These are phyloP conservation scores for Candida nanaspora DNA, from an alignment of 805 yeast genomes.

Conservation along the genomic window DNA sequence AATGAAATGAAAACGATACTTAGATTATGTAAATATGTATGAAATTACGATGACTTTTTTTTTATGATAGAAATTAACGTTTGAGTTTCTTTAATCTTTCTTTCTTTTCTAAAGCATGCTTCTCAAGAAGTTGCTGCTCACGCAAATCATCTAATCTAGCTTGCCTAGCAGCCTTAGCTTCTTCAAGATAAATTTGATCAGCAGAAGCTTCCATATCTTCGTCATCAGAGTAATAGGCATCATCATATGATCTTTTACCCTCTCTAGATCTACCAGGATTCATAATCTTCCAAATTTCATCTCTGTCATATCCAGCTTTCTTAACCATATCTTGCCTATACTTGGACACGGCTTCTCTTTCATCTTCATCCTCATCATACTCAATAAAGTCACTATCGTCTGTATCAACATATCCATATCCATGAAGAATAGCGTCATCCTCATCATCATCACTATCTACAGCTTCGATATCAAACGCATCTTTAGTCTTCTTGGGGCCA, in stretches of 20 bases:
- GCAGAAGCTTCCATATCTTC: slow-evolving; percentile 95
- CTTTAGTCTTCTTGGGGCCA: slow-evolving; percentile 3
- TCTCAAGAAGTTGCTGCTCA: slow-evolving; percentile 58
- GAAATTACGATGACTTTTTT: too few species aligned
- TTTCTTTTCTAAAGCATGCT: slow-evolving; percentile 38
- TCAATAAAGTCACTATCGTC: slow-evolving; percentile 55
- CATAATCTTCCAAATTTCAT: slow-evolving; percentile 86
- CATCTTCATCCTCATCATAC: slow-evolving; percentile 41
- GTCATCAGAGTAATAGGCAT: slow-evolving; percentile 41
- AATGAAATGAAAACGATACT: too few species aligned
- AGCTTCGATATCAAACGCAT: slow-evolving; percentile 24
- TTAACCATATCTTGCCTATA: slow-evolving; percentile 5
- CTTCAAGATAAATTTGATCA: slow-evolving; percentile 80
- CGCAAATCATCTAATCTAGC: slow-evolving; percentile 72
- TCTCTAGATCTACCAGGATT: slow-evolving; percentile 39
- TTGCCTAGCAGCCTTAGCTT: slow-evolving; percentile 53
- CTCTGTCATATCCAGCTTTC: slow-evolving; percentile 56
- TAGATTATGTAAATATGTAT: too few species aligned
- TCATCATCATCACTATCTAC: slow-evolving; percentile 33
- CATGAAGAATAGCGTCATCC: slow-evolving; percentile 10
- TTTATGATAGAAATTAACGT: not conserved
- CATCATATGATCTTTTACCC: slow-evolving; percentile 34
- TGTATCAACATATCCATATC: slow-evolving; percentile 37
- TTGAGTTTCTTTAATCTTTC: slow-evolving; percentile 21
- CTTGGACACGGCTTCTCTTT: slow-evolving; percentile 3